A percentile compares a stretch with the other conserved stretches of the same genome.
phyloP scores from a whole-genome alignment of 2,329 filamentous ascomycete species.

The Penicillium sp. region DNA sequence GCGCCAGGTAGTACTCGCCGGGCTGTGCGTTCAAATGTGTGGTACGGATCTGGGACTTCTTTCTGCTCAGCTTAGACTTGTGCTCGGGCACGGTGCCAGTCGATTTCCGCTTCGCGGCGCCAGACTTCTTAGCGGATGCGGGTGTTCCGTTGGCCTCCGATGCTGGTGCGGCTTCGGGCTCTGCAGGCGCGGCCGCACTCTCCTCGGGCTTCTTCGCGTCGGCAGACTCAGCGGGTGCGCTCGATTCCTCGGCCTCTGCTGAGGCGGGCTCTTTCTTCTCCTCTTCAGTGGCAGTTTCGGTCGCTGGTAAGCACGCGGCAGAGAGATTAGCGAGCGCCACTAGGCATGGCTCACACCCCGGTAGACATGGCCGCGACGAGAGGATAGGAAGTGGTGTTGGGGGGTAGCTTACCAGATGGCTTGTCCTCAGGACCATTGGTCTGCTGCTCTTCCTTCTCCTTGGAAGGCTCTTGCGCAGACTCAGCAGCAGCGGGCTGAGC shows the following conservation, averaged over 20 bases:
- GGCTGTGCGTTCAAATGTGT: slow-evolving; percentile 71
- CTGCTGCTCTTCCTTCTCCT: slow-evolving; percentile 19
- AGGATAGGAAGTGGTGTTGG: too few species aligned
- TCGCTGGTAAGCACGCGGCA: slow-evolving; percentile 8
- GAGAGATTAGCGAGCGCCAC: too few species aligned
- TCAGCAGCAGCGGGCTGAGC: too few species aligned
- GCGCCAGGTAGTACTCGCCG: slow-evolving; percentile 83
- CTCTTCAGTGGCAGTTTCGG: slow-evolving; percentile 18
- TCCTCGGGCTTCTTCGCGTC: too few species aligned
- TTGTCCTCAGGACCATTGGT: slow-evolving; percentile 15
- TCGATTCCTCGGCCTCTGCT: too few species aligned
- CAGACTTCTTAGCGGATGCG: slow-evolving; percentile 44
- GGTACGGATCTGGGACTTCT: slow-evolving; percentile 66
- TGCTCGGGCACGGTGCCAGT: too few species aligned
- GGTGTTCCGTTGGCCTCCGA: slow-evolving; percentile 42
- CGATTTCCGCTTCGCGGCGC: too few species aligned
- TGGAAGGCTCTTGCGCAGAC: too few species aligned
- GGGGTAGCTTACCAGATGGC: slow-evolving; percentile 20
- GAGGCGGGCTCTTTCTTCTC: too few species aligned
- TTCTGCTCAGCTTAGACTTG: slow-evolving; percentile 75
- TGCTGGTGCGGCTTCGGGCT: slow-evolving; percentile 14
- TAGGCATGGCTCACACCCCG: too few species aligned
- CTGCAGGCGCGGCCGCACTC: too few species aligned
- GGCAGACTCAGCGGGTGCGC: slow-evolving; percentile 19
- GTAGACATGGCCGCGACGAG: slow-evolving; percentile 2